Conservation (phyloP, 225 moss, liverwort and hornwort genomes). For the Rhytidiadelphus loreus region DNA sequence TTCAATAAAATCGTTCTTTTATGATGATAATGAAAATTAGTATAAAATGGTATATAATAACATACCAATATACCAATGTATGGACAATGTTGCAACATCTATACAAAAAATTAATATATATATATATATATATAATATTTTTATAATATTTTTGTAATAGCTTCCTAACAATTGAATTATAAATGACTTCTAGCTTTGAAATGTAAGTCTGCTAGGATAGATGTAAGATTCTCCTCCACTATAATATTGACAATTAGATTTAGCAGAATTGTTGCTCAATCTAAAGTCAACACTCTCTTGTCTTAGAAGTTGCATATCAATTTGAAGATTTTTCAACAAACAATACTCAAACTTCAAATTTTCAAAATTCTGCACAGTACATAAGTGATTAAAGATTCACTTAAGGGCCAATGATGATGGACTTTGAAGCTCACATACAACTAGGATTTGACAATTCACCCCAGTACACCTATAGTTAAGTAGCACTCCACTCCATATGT, state of each 20-base stretch:
- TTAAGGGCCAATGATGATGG: too few relatives aligned
- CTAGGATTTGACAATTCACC: neutral
- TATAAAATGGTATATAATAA: neutral
- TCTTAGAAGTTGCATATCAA: neutral
- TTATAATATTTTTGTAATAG: too few relatives aligned
- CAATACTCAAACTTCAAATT: neutral
- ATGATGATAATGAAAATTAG: neutral
- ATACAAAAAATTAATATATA: too few relatives aligned
- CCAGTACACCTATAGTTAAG: neutral
- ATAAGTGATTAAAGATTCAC: neutral
- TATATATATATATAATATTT: too few relatives aligned
- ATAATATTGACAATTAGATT: neutral
- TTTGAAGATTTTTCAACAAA: neutral
- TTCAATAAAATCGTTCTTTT: neutral
- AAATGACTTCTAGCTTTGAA: neutral
- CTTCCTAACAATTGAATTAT: neutral
- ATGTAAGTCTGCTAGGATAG: neutral
- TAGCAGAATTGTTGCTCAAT: too few relatives aligned
- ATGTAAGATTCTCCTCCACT: neutral
- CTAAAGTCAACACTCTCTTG: neutral
- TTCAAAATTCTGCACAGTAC: neutral
- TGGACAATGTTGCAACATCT: fast-evolving
- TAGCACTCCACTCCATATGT: neutral
- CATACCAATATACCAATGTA: neutral
- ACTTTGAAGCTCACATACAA: neutral